These are phyloP conservation scores for Pisolithus marmoratus DNA, from an alignment of 768 basidiomycete species.

Conservation along the genomic window DNA sequence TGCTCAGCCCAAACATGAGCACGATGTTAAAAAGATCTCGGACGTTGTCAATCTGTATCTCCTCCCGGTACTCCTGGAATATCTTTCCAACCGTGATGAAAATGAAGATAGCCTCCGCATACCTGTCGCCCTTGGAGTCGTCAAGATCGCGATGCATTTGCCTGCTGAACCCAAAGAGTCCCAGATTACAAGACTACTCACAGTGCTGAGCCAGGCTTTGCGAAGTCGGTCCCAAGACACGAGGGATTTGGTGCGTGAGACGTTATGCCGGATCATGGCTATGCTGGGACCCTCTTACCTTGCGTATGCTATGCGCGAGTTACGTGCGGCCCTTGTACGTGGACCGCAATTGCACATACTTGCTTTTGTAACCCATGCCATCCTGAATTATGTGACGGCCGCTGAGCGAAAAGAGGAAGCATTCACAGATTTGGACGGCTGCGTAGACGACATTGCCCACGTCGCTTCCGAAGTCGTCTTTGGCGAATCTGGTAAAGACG, in stretches of 20 bases:
- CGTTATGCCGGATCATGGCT: constrained; percentile 72
- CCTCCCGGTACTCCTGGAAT: constrained; percentile 71
- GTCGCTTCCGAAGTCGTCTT: constrained; percentile 88
- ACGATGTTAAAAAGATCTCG: constrained; percentile 41
- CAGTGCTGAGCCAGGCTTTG: constrained; percentile 81
- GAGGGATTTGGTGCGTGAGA: constrained; percentile 78
- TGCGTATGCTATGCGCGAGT: constrained; percentile 65
- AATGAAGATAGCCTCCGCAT: constrained; percentile 83
- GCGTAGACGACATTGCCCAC: constrained; percentile 73
- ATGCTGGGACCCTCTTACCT: constrained; percentile 72
- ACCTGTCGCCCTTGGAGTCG: constrained; percentile 82
- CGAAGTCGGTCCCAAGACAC: constrained; percentile 94
- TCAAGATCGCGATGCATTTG: constrained; percentile 76
- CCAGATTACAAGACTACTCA: constrained; percentile 74
- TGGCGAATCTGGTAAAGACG: constrained; percentile 88
- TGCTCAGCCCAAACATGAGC: background rate
- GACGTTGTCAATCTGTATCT: constrained; percentile 74
- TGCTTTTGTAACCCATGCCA: constrained; percentile 75
- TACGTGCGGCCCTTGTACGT: constrained; percentile 77
- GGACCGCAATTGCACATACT: constrained; percentile 94
- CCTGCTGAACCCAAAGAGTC: constrained; percentile 56
- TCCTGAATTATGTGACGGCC: constrained; percentile 76
- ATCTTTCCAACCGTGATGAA: constrained; percentile 79
- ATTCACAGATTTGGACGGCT: constrained; percentile 67
- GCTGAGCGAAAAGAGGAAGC: constrained; percentile 41